phyloP scores from a whole-genome alignment of 2,329 filamentous ascomycete species.

The Nakataea oryzae region DNA sequence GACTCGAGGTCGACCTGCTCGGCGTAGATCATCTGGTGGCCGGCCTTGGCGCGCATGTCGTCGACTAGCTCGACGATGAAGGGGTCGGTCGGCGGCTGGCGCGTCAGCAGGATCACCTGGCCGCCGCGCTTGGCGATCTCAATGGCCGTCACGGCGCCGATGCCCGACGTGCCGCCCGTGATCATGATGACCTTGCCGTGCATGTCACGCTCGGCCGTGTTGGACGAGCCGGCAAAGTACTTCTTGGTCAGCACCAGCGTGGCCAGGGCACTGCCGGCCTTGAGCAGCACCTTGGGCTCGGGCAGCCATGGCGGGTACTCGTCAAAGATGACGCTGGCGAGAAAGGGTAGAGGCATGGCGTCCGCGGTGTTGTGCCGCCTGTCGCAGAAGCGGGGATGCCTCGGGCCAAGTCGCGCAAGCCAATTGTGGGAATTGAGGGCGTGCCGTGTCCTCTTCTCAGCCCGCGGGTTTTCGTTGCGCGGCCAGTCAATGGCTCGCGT shows the following conservation, averaged over 20 bases:
- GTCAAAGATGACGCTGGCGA: constrained; percentile 33
- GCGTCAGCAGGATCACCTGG: constrained; percentile 83
- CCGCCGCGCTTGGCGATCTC: constrained; percentile 73
- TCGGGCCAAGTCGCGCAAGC: neutral
- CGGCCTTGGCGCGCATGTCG: constrained; percentile 65
- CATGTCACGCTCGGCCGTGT: constrained; percentile 70
- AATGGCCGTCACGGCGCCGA: constrained; percentile 68
- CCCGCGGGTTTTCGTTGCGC: neutral
- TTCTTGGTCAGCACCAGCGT: constrained; percentile 47
- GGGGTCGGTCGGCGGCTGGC: constrained; percentile 67
- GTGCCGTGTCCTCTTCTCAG: neutral
- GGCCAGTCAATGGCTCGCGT: neutral
- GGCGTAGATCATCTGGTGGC: constrained; percentile 84
- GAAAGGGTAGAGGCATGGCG: constrained; percentile 42
- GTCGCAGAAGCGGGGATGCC: neutral
- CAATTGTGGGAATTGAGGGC: neutral
- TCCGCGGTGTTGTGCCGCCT: neutral
- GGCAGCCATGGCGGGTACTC: constrained; percentile 40
- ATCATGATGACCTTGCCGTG: constrained; percentile 91
- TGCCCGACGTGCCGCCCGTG: constrained; percentile 88
- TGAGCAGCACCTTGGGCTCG: constrained; percentile 29
- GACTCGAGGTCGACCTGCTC: constrained; percentile 87
- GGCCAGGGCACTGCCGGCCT: constrained; percentile 23
- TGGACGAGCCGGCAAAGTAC: constrained; percentile 67
- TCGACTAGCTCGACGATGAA: constrained; percentile 91